Base-by-base conservation (phyloP, 1,284 basidiomycete genomes). In the Trichosporon sp. region DNA sequence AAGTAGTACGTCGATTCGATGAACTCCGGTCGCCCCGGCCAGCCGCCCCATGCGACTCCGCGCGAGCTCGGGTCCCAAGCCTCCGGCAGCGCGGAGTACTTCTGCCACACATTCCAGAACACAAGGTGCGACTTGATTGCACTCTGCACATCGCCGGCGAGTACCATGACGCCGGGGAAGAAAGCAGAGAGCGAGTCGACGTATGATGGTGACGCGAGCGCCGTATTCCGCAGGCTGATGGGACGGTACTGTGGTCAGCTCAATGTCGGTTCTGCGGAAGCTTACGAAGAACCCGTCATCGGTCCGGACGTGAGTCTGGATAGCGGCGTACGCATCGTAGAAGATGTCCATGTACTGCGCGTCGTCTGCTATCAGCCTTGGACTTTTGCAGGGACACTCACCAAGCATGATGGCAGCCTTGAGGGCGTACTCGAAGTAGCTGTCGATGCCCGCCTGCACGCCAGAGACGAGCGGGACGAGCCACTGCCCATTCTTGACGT, bases 1-100 rank as follows among this genome's bases (percentile, higher is more conserved):
- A 97, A 83, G 80, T 95, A 95, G 86, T 93, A 95, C 2, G 91
- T 97, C 25, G 90, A 92, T 79, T 96, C 93, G 64, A 95, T 85
- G 71, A 95, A 93, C 78, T 96, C 93, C 83, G 78, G 92, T 64
- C 92, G 84, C 61, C 94, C 82, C 9, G 92, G 92, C 72, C 92
- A 95, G 68, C 91, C 89, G 63, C 86, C 82, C 66, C 90, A 88
- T 4, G 90, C 91, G 11, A 89, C 88, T 66, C 84, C 80, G 71
- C 86, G 86, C 68, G 83, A 87, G 69, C 86, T 85, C 76, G 89
- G 89, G 73, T 92, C 89, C 83, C 89, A 97, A 23, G 92, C 87
- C 80, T 97, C 94, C 7, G 94, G 94, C 57, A 95, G 81, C 27
- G 90, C 94, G 16, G 87, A 86, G 79, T 91, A 87, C 61, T 86